phyloP scores from a whole-genome alignment of 768 basidiomycete genomes.

The Pisolithus albus region DNA sequence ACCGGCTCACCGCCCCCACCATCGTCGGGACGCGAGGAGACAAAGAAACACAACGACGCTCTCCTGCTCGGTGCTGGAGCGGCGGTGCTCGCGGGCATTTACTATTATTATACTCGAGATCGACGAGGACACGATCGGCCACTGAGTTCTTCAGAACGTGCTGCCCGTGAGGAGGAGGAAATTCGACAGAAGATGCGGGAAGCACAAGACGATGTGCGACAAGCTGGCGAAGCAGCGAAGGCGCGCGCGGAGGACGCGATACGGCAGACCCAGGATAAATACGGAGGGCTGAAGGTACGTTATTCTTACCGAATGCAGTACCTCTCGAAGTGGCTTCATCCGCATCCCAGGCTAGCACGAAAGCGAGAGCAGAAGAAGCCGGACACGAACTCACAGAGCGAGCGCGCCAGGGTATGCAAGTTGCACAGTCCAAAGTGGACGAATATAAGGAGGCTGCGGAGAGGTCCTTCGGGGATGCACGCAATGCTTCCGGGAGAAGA shows the following conservation, averaged over 20 bases:
- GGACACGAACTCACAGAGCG: constrained; percentile 20
- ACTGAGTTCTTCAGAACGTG: constrained; percentile 7
- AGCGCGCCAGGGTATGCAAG: constrained; percentile 20
- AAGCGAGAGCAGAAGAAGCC: constrained; percentile 17
- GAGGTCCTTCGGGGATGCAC: constrained; percentile 18
- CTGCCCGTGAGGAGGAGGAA: constrained; percentile 30
- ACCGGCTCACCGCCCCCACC: constrained; percentile 11
- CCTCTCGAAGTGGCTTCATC: background rate
- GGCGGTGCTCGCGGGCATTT: constrained; percentile 30
- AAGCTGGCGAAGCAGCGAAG: constrained; percentile 25
- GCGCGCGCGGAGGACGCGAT: constrained; percentile 21
- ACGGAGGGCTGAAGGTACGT: constrained; percentile 31
- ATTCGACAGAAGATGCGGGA: constrained; percentile 22
- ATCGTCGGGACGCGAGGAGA: constrained; percentile 3
- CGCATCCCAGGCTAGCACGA: constrained; percentile 12
- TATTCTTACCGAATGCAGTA: background rate
- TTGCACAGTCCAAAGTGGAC: constrained; percentile 17
- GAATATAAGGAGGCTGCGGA: constrained; percentile 22
- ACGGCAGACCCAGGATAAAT: constrained; percentile 27
- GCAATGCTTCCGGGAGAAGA: constrained; percentile 20
- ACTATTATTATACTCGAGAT: constrained; percentile 31
- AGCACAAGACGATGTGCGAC: constrained; percentile 9
- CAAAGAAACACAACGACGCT: constrained; percentile 17
- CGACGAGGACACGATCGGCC: constrained; percentile 12
- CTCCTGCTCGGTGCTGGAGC: constrained; percentile 26